Conservation (phyloP, 768 basidiomycete genomes). For the Podaxis carcinomalis region DNA sequence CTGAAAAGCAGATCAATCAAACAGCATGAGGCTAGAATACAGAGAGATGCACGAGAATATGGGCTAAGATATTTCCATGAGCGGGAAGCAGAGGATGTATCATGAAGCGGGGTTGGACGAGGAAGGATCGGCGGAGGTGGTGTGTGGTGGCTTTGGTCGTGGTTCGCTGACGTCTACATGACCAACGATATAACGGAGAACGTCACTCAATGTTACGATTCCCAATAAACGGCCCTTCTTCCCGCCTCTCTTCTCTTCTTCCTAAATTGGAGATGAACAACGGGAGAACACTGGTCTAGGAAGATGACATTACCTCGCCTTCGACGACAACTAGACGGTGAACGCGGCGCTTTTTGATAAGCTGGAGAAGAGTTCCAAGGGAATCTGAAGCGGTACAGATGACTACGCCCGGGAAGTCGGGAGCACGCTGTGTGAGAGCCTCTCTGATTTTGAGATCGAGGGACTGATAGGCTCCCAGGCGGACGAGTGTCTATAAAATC, state of each 20-base stretch:
- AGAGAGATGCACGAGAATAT: background rate
- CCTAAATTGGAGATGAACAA: constrained; percentile 34
- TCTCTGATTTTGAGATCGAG: constrained; percentile 91
- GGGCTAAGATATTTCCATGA: background rate
- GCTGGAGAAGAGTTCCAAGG: constrained; percentile 81
- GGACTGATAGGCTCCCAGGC: constrained; percentile 92
- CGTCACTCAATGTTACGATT: constrained; percentile 86
- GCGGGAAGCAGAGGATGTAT: background rate
- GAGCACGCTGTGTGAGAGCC: constrained; percentile 86
- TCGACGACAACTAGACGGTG: constrained; percentile 95
- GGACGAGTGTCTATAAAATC: constrained; percentile 76
- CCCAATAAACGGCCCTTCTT: constrained; percentile 82
- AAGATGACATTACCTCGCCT: constrained; percentile 58
- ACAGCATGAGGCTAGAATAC: background rate
- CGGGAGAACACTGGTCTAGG: background rate
- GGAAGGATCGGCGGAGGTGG: background rate
- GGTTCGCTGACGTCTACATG: constrained; percentile 44
- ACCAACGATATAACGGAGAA: constrained; percentile 78
- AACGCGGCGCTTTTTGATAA: constrained; percentile 90
- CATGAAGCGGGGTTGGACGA: background rate
- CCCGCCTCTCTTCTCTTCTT: constrained; percentile 75
- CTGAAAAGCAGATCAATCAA: background rate
- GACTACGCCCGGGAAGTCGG: constrained; percentile 96
- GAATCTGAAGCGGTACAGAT: constrained; percentile 93
- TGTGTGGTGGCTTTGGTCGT: constrained; percentile 11